Conservation (phyloP, 805 yeast species). For the Candida lessepsii region DNA sequence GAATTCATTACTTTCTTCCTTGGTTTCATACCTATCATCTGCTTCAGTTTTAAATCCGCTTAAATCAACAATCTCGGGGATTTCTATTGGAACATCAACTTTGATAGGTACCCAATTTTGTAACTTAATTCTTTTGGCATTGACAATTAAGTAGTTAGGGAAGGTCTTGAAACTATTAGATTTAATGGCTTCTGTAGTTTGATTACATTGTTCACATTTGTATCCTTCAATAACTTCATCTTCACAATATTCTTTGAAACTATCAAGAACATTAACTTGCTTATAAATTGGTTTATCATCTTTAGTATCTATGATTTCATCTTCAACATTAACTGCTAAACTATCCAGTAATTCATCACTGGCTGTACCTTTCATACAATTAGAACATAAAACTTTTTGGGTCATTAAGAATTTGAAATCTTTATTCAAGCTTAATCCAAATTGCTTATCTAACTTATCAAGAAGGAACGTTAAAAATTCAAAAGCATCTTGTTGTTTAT, state of each 20-base stretch:
- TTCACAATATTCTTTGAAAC: constrained; percentile 45
- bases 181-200: constrained; percentile 35
- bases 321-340: constrained; percentile 58
- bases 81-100: constrained; percentile 66
- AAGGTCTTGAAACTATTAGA: constrained; percentile 53
- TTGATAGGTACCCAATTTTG: constrained; percentile 91
- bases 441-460: constrained; percentile 55
- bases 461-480: constrained; percentile 76
- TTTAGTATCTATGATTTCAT: constrained; percentile 34
- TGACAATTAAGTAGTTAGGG: constrained; percentile 71
- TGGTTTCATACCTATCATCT: constrained; percentile 35
- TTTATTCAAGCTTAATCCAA: constrained; percentile 47
- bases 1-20: constrained; percentile 29
- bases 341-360: constrained; percentile 57
- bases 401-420: constrained; percentile 64
- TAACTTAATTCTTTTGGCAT: constrained; percentile 76
- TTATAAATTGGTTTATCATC: constrained; percentile 46
- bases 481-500: constrained; percentile 92
- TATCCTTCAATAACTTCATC: constrained; percentile 61
- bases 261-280: constrained; percentile 47
- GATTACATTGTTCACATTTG: constrained; percentile 56
- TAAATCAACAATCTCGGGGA: constrained; percentile 48
- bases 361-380: constrained; percentile 62
- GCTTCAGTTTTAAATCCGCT: constrained; percentile 24
- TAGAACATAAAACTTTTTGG: constrained; percentile 56